Evolutionary conservation across 1,284 basidiomycete genomes (phyloP), one percentile per base, ranked within the genome.

Genomic region (Naganishia sp.): DNA sequence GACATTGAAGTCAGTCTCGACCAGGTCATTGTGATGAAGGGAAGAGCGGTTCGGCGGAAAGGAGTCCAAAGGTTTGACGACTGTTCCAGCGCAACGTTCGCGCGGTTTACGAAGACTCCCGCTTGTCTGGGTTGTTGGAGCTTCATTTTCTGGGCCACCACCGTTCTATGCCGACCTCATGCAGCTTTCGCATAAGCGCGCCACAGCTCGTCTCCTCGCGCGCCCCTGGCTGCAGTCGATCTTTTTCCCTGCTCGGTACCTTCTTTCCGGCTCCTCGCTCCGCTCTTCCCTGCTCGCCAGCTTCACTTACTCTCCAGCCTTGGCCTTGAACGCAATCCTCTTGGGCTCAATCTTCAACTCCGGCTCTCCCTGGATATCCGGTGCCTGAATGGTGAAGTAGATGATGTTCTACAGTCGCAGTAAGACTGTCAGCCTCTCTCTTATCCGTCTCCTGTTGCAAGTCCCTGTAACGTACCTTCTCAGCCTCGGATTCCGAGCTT

Each of bases 371-470:
- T 85, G 78, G 80, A 95, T 88, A 76, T 95, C 86, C 18, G 91
- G 88, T 23, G 93, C 83, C 78, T 93, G 91, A 69, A 95, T 81
- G 7, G 92, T 93, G 73, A 94, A 77, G 79, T 85, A 92, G 75
- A 94, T 76, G 81, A 92, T 76, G 79, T 94, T 94, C 90, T 93
- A 71, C 28, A 68, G 68, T 31, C 66, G 61, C 67, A 17, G 63
- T 69, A 65, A 65, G 23, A 50, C 41, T 9, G 35, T 39, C 35
- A 39, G 35, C 35, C 35, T 6, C 7, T 39, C 2, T 6, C 13
- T 39, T 28, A 28, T 28, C 3, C 28, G 3, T 32, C 15, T 45
- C 31, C 28, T 17, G 15, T 21, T 9, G 6, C 2, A 4, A 52
- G 3, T 43, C 60, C 18, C n/a, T 49, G 21, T 18, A 18, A 41